Conservation (phyloP, 2,329 filamentous ascomycete genomes). For the Talaromyces verruculosus region DNA sequence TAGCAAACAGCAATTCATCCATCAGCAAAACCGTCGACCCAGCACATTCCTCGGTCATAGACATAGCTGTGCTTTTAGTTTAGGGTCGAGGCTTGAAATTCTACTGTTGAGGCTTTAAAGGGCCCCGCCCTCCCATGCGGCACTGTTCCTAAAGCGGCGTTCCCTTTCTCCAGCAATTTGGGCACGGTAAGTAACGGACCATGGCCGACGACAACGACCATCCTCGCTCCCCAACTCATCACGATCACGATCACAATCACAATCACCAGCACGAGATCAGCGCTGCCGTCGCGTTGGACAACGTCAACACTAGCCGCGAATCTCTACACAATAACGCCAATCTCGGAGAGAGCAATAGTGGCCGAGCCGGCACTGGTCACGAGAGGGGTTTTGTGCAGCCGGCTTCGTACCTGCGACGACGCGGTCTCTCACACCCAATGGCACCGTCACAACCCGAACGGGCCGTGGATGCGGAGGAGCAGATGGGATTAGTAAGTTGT, state of each 20-base stretch:
- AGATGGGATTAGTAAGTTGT: slow-evolving; percentile 49
- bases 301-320: slow-evolving; percentile 8
- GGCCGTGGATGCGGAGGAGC: slow-evolving; percentile 51
- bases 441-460: slow-evolving; percentile 43
- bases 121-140: slow-evolving; percentile 16
- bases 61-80: not conserved
- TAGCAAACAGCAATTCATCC: not conserved
- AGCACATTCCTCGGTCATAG: not conserved
- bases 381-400: slow-evolving; percentile 50
- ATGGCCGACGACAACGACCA: slow-evolving; percentile 31
- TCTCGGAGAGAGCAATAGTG: slow-evolving; percentile 16
- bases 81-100: slow-evolving; percentile 1
- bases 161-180: slow-evolving; percentile 14
- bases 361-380: slow-evolving; percentile 35
- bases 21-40: not conserved
- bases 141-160: slow-evolving; percentile 20
- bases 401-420: slow-evolving; percentile 49
- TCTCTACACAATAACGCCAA: not conserved
- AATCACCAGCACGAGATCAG: slow-evolving; percentile 18
- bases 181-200: slow-evolving; percentile 12
- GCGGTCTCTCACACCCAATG: slow-evolving; percentile 42
- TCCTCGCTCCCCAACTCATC: slow-evolving; percentile 27
- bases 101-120: not conserved
- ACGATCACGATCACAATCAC: not conserved
- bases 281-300: slow-evolving; percentile 21